Conservation (phyloP, 345 rosid genomes). For the Moringa oleifera region DNA sequence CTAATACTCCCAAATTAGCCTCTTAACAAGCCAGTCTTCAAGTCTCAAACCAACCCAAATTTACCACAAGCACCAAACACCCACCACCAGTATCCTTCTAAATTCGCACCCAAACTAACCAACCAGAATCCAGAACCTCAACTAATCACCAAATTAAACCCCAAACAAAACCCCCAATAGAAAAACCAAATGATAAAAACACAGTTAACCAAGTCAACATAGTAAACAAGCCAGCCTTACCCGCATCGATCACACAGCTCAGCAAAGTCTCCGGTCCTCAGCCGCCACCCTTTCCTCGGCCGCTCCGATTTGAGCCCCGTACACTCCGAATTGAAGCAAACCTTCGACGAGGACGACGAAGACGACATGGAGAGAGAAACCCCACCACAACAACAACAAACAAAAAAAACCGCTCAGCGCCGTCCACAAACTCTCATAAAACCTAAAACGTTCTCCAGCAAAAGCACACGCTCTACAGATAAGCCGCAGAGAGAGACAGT, state of each 20-base stretch:
- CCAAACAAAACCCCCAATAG: conserved; percentile 1
- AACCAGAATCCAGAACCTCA: conserved; percentile 2
- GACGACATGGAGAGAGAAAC: conserved; percentile 27
- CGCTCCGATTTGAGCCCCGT: conserved; percentile 47
- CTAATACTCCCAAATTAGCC: conserved; percentile 5
- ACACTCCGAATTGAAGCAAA: conserved; percentile 80
- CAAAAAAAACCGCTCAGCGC: background rate
- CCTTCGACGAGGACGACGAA: conserved; percentile 33
- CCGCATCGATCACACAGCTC: conserved; percentile 96
- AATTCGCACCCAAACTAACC: background rate
- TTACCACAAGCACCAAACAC: conserved; percentile 4
- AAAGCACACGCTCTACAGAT: background rate
- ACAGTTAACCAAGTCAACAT: conserved; percentile 6
- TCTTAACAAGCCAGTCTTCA: background rate
- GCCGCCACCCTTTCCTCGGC: conserved; percentile 76
- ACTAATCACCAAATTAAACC: conserved; percentile 5
- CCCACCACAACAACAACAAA: no score
- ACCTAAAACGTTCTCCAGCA: background rate
- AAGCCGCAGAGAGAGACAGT: conserved; percentile 3
- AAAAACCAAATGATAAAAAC: background rate
- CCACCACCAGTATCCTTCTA: background rate
- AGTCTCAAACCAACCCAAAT: background rate
- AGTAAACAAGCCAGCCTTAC: conserved; percentile 34
- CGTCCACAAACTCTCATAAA: conserved; percentile 5
- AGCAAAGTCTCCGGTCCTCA: conserved; percentile 75